Conservation (phyloP, 441 rosid species). For the Rhodomyrtus psidioides region DNA sequence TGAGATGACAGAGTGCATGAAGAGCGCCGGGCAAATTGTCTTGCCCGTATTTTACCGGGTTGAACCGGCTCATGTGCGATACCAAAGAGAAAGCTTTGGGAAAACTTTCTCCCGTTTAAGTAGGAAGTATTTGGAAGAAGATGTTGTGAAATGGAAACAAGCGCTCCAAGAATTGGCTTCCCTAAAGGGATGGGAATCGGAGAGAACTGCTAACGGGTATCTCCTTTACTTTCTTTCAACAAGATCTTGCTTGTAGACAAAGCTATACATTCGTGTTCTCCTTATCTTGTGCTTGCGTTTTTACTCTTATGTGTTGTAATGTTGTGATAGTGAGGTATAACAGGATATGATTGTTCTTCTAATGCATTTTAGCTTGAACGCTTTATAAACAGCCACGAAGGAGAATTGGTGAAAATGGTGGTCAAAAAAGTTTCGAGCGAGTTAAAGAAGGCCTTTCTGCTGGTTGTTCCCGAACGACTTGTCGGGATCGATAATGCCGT, state of each 20-base stretch:
- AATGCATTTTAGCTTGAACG: not conserved
- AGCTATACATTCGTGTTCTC: not conserved
- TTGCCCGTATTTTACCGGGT: no score
- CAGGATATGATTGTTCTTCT: not conserved
- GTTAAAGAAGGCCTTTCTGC: not conserved
- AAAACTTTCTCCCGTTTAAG: not conserved
- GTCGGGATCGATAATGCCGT: no score
- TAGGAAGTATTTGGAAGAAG: not conserved
- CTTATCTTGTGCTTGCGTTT: not conserved
- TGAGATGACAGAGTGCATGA: no score
- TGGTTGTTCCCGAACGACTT: not conserved
- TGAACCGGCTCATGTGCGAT: no score
- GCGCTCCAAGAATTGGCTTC: not conserved
- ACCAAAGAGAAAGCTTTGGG: no score
- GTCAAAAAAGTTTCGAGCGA: not conserved
- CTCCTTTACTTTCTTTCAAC: not conserved
- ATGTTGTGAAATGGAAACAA: not conserved
- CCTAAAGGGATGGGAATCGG: not conserved
- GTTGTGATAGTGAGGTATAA: not conserved
- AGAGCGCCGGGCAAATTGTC: no score
- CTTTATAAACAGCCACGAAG: not conserved
- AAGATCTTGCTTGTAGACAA: no score
- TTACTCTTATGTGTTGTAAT: not conserved
- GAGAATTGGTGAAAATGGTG: not conserved
- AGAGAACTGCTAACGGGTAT: not conserved